Conservation (phyloP, 257 asterid genomes). For the Nicotiana tomentosiformis region DNA sequence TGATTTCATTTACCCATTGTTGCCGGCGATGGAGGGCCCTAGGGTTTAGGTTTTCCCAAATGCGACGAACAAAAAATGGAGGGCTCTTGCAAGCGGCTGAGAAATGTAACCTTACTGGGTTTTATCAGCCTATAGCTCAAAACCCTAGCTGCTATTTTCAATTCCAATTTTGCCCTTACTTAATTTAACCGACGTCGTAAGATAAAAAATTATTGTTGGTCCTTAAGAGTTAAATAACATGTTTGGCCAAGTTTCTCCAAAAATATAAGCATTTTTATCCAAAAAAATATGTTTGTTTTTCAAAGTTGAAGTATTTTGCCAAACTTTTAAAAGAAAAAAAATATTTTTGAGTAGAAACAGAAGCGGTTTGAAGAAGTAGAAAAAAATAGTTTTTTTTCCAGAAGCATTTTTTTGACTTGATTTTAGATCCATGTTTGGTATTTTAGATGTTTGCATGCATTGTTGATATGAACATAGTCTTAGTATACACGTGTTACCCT, state of each 20-base stretch:
- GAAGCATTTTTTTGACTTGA: too few species aligned
- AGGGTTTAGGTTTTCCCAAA: neutral
- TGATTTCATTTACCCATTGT: conserved; percentile 9
- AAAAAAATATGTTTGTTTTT: too few species aligned
- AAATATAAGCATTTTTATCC: too few species aligned
- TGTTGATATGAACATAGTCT: too few species aligned
- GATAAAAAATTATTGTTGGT: neutral
- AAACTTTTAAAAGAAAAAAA: too few species aligned
- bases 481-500: too few species aligned
- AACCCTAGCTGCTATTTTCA: conserved; percentile 1
- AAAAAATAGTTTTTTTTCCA: too few species aligned
- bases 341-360: too few species aligned
- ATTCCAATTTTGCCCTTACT: conserved; percentile 8
- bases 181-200: neutral
- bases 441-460: too few species aligned
- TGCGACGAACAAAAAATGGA: neutral
- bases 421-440: too few species aligned
- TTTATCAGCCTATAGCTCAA: neutral
- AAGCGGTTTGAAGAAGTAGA: too few species aligned
- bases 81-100: neutral
- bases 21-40: conserved; percentile 5
- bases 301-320: too few species aligned
- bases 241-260: neutral
- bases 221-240: neutral
- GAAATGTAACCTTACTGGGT: neutral